Percentiles rank a stretch among this genome's conserved stretches.
Conservation (phyloP, 495 filamentous ascomycete genomes). For the Cercophora sp. region DNA sequence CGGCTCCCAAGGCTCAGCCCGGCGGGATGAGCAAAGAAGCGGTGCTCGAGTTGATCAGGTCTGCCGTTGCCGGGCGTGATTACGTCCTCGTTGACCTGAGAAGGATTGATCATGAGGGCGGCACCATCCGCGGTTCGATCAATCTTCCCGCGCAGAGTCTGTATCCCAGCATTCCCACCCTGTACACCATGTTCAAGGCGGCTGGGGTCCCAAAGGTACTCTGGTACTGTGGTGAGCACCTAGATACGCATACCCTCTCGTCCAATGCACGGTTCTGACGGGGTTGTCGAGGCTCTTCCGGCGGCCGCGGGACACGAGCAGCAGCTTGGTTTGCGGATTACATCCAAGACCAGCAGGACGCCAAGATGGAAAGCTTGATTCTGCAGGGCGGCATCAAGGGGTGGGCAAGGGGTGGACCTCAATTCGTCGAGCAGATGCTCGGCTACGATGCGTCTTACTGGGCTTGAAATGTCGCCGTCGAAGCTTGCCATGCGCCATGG, state of each 20-base stretch:
- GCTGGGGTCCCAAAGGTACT: slow-evolving; percentile 52
- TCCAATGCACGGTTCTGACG: not conserved
- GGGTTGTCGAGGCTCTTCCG: slow-evolving; percentile 52
- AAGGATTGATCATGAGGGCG: slow-evolving; percentile 38
- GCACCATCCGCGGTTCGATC: slow-evolving; percentile 62
- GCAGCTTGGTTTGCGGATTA: slow-evolving; percentile 66
- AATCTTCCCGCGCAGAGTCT: slow-evolving; percentile 70
- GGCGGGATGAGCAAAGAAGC: not conserved
- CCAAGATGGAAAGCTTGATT: slow-evolving; percentile 49
- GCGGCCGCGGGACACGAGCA: slow-evolving; percentile 57
- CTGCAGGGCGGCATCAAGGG: slow-evolving; percentile 61
- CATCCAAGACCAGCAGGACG: slow-evolving; percentile 43
- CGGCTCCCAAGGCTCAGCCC: not conserved
- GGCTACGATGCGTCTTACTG: slow-evolving; percentile 55
- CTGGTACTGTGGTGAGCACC: slow-evolving; percentile 67
- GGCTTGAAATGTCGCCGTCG: too few species aligned
- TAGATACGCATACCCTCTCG: slow-evolving; percentile 14
- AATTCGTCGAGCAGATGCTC: slow-evolving; percentile 54
- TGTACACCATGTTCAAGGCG: slow-evolving; percentile 52
- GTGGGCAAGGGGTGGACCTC: slow-evolving; percentile 55
- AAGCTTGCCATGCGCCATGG: too few species aligned
- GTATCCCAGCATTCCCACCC: slow-evolving; percentile 51
- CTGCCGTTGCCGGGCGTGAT: not conserved
- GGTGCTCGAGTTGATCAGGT: not conserved
- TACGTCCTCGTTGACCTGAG: slow-evolving; percentile 5